Percentiles rank a stretch among this genome's conserved stretches.
phyloP scores from a whole-genome alignment of 805 yeast genomes.

The Komagataella kurtzmanii region DNA sequence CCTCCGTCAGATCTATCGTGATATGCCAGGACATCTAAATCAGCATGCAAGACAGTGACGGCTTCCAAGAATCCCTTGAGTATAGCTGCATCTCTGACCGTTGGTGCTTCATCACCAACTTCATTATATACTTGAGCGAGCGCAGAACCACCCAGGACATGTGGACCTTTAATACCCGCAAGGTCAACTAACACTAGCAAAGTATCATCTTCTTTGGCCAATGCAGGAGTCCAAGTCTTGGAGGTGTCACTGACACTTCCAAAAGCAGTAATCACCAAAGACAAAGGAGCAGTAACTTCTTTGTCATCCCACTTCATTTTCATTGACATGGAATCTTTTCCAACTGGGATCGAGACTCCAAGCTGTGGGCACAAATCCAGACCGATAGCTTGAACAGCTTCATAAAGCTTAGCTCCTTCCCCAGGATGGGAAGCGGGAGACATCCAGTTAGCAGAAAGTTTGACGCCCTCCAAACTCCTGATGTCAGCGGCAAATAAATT shows the following conservation, averaged over 20 bases:
- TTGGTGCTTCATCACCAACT: conserved; percentile 74
- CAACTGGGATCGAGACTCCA: conserved; percentile 91
- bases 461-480: conserved; percentile 56
- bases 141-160: conserved; percentile 85
- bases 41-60: conserved; percentile 57
- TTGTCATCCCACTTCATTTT: conserved; percentile 93
- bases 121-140: conserved; percentile 86
- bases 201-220: conserved; percentile 41
- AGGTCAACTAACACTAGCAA: conserved; percentile 72
- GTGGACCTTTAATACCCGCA: conserved; percentile 30
- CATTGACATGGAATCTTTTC: conserved; percentile 99
- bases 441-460: conserved; percentile 98
- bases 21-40: conserved; percentile 63
- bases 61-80: conserved; percentile 63
- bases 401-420: conserved; percentile 89
- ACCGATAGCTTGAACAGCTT: conserved; percentile 95
- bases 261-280: conserved; percentile 84
- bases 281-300: conserved; percentile 92
- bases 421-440: conserved; percentile 91
- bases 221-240: conserved; percentile 90
- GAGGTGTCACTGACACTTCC: conserved; percentile 77
- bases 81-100: conserved; percentile 53
- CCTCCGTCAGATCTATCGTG: conserved; percentile 98
- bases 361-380: conserved; percentile 87
- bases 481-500: conserved; percentile 87